Evolutionary conservation across 305 asterid species (phyloP).

Genomic region (Striga hermonthica): DNA sequence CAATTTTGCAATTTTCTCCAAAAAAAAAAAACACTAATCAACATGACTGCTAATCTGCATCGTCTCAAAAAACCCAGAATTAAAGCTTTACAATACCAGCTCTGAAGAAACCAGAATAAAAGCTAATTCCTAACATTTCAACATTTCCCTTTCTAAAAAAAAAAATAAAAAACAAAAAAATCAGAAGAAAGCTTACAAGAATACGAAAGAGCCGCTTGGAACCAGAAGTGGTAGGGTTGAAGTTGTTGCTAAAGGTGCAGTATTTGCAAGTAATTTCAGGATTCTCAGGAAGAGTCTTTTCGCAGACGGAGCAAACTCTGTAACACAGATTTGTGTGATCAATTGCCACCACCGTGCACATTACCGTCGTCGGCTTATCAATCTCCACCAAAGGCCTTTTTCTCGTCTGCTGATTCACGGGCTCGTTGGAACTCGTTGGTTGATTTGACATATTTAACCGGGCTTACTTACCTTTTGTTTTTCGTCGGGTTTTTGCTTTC

Average conservation of each 20-base stretch:
- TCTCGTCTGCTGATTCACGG: slow-evolving; percentile 32
- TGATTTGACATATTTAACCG: no score
- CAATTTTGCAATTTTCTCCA: no score
- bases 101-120: no score
- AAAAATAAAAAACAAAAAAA: no score
- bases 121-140: no score
- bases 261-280: slow-evolving; percentile 40
- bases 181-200: slow-evolving; percentile 50
- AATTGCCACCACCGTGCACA: slow-evolving; percentile 59
- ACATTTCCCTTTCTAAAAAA: no score
- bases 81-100: no score
- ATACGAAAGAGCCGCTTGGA: slow-evolving; percentile 71
- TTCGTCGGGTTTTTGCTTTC: no score
- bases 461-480: no score
- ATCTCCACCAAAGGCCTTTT: slow-evolving; percentile 42
- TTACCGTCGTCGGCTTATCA: slow-evolving; percentile 42
- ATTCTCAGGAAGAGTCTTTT: slow-evolving; percentile 52
- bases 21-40: no score
- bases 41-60: no score
- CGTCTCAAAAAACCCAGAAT: no score
- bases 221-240: slow-evolving; percentile 41
- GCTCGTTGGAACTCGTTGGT: slow-evolving; percentile 32
- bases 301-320: slow-evolving; percentile 72
- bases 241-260: slow-evolving; percentile 43
- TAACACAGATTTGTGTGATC: slow-evolving; percentile 54